These are phyloP conservation scores for Paraphaeosphaeria sporulosa DNA, from an alignment of 2,329 filamentous ascomycete species.

Conservation along the genomic window DNA sequence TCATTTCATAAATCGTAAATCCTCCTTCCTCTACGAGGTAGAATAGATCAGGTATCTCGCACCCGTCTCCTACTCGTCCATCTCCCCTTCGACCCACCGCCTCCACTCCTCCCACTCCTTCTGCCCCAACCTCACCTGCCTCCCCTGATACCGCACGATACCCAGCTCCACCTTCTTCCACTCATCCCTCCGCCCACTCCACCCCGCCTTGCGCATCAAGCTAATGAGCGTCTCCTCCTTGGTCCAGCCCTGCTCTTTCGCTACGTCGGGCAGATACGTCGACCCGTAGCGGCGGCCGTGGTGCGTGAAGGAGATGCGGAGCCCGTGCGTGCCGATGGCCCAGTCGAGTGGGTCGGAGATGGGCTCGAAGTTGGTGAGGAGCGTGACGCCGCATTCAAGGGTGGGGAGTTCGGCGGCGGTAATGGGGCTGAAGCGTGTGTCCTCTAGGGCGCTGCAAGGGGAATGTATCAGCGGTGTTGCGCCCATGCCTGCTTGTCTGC, in stretches of 20 bases:
- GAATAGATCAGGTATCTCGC: neutral
- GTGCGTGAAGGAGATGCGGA: constrained; percentile 84
- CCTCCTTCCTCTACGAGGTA: neutral
- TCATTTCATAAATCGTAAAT: neutral
- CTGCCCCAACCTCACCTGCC: constrained; percentile 75
- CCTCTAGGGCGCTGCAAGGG: constrained; percentile 64
- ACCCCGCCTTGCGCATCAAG: constrained; percentile 93
- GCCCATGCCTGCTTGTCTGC: neutral
- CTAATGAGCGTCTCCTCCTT: constrained; percentile 91
- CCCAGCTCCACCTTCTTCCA: constrained; percentile 84
- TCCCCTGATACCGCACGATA: constrained; percentile 86
- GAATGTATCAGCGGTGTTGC: neutral
- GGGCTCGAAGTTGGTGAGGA: constrained; percentile 85
- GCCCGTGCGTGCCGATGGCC: constrained; percentile 83
- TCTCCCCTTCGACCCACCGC: constrained; percentile 67
- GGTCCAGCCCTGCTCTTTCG: constrained; percentile 90
- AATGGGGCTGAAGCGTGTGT: constrained; percentile 68
- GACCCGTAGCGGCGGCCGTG: constrained; percentile 77
- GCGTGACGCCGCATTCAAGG: constrained; percentile 67
- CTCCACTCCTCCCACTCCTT: constrained; percentile 81
- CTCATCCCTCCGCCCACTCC: constrained; percentile 70
- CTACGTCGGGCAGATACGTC: constrained; percentile 93
- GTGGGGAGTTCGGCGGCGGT: constrained; percentile 48
- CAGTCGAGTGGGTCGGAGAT: constrained; percentile 80
- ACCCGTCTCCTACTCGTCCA: constrained; percentile 13